phyloP scores from a whole-genome alignment of 2,329 filamentous ascomycete genomes.

The Lasiodiplodia theobromae region DNA sequence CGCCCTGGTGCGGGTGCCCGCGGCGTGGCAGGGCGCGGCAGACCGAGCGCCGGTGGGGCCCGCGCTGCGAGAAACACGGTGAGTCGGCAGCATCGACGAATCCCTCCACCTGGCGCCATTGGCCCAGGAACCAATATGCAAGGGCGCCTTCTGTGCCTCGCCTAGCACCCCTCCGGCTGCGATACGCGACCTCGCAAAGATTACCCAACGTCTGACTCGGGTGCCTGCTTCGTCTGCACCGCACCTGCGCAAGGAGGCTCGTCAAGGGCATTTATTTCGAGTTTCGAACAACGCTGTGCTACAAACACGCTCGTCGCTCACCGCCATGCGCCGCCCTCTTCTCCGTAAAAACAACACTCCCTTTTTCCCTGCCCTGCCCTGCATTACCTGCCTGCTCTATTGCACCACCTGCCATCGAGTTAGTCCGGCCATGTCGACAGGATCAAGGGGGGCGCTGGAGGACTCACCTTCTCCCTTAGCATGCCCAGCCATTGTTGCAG shows the following conservation, averaged over 20 bases:
- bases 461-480: slow-evolving; percentile 88
- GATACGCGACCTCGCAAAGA: slow-evolving; percentile 28
- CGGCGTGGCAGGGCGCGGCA: slow-evolving; percentile 20
- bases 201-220: slow-evolving; percentile 15
- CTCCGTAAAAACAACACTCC: not conserved
- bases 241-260: slow-evolving; percentile 23
- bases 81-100: not conserved
- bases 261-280: slow-evolving; percentile 29
- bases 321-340: slow-evolving; percentile 23
- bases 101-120: slow-evolving; percentile 11
- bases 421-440: slow-evolving; percentile 28
- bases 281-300: slow-evolving; percentile 30
- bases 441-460: slow-evolving; percentile 27
- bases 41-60: slow-evolving; percentile 19
- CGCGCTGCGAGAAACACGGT: slow-evolving; percentile 17
- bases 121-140: slow-evolving; percentile 29
- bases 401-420: slow-evolving; percentile 42
- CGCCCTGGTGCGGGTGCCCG: slow-evolving; percentile 15
- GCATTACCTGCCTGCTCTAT: slow-evolving; percentile 35
- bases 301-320: slow-evolving; percentile 20
- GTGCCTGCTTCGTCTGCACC: slow-evolving; percentile 13
- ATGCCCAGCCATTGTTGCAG: slow-evolving; percentile 92
- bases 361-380: slow-evolving; percentile 10
- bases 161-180: slow-evolving; percentile 12
- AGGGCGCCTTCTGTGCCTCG: slow-evolving; percentile 26